phyloP scores from a whole-genome alignment of 441 rosid species.

The Capsella rubella region DNA sequence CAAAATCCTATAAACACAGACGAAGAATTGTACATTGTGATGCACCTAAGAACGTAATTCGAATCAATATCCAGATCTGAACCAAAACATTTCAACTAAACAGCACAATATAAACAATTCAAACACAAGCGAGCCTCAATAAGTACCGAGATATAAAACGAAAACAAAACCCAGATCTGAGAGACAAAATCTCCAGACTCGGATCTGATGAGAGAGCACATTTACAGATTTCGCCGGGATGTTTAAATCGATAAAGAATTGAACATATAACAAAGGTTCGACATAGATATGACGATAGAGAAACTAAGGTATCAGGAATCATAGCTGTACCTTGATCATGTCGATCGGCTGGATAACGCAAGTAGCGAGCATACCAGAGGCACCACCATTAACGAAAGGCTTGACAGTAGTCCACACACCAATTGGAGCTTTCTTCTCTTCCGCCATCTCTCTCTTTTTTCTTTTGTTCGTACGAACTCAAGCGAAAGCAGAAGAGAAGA shows the following conservation, averaged over 20 bases:
- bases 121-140: not conserved
- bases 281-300: not conserved
- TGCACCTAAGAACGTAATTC: conserved; percentile 17
- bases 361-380: conserved; percentile 99
- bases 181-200: conserved; percentile 6
- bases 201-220: conserved; percentile 41
- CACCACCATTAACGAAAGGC: conserved; percentile 97
- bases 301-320: not conserved
- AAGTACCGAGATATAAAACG: not conserved
- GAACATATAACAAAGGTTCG: not conserved
- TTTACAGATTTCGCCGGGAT: not conserved
- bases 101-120: not conserved
- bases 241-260: conserved; percentile 9
- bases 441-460: conserved; percentile 60
- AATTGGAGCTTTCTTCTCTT: conserved; percentile 72
- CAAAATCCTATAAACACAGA: not conserved
- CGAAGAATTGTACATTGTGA: not conserved
- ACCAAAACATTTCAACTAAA: not conserved
- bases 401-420: conserved; percentile 83
- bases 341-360: conserved; percentile 97
- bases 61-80: conserved; percentile 40
- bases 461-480: conserved; percentile 23
- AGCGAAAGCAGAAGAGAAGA: conserved; percentile 21
- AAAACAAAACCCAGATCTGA: conserved; percentile 30
- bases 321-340: conserved; percentile 82